These are phyloP conservation scores for Barnettozyma botsteinii DNA, from an alignment of 805 yeast species.

Conservation along the genomic window DNA sequence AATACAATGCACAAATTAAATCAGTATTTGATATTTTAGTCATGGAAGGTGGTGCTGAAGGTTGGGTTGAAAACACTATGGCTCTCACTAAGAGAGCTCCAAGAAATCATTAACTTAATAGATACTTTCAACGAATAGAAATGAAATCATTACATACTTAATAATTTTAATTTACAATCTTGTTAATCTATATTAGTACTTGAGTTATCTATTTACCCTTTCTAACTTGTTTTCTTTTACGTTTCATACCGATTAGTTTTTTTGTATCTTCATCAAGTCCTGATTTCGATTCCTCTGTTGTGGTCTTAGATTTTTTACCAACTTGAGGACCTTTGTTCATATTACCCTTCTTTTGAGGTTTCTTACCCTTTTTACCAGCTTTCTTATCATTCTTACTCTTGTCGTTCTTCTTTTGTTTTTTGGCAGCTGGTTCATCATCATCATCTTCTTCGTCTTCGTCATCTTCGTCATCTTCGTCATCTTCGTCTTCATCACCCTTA, in stretches of 20 bases:
- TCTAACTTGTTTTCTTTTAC: conserved; percentile 56
- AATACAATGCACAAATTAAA: conserved; percentile 24
- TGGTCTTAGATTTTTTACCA: conserved; percentile 17
- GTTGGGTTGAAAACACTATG: conserved; percentile 83
- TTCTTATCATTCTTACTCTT: conserved; percentile 8
- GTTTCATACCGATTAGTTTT: conserved; percentile 60
- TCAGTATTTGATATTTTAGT: conserved; percentile 55
- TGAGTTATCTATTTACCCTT: conserved; percentile 20
- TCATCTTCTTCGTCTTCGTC: conserved; percentile 14
- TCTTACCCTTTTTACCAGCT: conserved; percentile 11
- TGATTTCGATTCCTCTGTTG: conserved; percentile 21
- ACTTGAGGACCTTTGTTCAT: conserved; percentile 35
- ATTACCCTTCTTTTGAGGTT: conserved; percentile 35
- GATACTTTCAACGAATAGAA: no score
- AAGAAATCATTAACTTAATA: conserved; percentile 65
- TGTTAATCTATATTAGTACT: no score
- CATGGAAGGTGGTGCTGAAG: conserved; percentile 83
- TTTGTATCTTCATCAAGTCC: conserved; percentile 51
- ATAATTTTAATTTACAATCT: no score
- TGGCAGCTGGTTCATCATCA: conserved; percentile 15
- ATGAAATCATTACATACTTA: no score
- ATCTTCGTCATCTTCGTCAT: conserved; percentile 20
- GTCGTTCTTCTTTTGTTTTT: conserved; percentile 10
- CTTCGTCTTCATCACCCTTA: conserved; percentile 11
- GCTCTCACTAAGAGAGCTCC: conserved; percentile 65